Evolutionary conservation across 345 rosid species (phyloP).

Genomic region (Syzygium oleosum): DNA sequence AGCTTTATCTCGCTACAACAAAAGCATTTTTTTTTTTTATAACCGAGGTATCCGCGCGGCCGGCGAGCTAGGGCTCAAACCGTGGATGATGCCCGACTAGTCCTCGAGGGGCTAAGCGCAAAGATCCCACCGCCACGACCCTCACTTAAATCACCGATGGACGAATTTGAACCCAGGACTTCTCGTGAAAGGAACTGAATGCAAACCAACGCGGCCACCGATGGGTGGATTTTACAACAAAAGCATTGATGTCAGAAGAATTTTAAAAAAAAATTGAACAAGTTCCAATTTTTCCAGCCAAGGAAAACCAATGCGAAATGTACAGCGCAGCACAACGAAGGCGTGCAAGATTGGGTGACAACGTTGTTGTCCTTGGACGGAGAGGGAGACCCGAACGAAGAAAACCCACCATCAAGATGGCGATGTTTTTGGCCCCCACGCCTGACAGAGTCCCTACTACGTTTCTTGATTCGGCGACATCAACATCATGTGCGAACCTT

Average conservation of each 20-base stretch:
- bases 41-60: too few relatives aligned
- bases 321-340: not conserved
- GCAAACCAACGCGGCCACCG: too few relatives aligned
- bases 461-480: not conserved
- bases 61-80: too few relatives aligned
- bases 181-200: too few relatives aligned
- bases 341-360: not conserved
- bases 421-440: not conserved
- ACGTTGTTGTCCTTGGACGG: not conserved
- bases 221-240: too few relatives aligned
- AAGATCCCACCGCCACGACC: too few relatives aligned
- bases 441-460: not conserved
- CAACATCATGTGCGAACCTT: not conserved
- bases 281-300: not conserved
- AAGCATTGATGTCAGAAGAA: not conserved
- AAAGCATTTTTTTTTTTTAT: too few relatives aligned
- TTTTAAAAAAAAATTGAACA: not conserved
- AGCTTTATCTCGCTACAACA: not conserved
- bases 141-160: too few relatives aligned
- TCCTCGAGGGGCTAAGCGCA: too few relatives aligned
- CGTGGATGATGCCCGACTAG: too few relatives aligned
- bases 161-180: too few relatives aligned
- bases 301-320: not conserved
- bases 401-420: not conserved
- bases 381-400: not conserved